Conservation (phyloP, 371 early-diverging fungal species). For the Mucor racemosus region DNA sequence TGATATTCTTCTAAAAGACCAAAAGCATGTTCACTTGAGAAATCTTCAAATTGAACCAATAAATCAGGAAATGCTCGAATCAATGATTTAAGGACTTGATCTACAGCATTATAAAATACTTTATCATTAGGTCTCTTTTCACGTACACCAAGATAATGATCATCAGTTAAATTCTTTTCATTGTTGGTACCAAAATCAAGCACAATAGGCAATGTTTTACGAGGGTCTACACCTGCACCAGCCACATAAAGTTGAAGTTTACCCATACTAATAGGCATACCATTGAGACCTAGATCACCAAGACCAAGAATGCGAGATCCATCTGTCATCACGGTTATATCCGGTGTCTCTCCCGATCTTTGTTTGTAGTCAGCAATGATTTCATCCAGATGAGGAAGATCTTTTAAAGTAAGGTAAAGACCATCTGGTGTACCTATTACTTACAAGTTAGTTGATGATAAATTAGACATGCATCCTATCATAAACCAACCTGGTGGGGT, state of each 20-base stretch:
- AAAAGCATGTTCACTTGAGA: slow-evolving; percentile 88
- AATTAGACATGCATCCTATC: not conserved
- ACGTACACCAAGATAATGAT: slow-evolving; percentile 84
- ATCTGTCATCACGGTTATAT: slow-evolving; percentile 91
- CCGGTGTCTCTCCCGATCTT: slow-evolving; percentile 48
- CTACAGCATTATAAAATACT: slow-evolving; percentile 79
- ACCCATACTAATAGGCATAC: slow-evolving; percentile 92
- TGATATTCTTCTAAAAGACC: slow-evolving; percentile 73
- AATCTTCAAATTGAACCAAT: slow-evolving; percentile 93
- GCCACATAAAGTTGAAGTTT: slow-evolving; percentile 91
- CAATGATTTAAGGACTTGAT: slow-evolving; percentile 78
- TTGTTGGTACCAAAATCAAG: slow-evolving; percentile 93
- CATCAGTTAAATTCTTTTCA: slow-evolving; percentile 75
- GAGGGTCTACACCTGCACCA: slow-evolving; percentile 88
- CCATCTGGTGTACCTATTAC: slow-evolving; percentile 66
- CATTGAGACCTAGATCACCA: slow-evolving; percentile 90
- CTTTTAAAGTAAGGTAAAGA: slow-evolving; percentile 81
- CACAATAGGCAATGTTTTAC: slow-evolving; percentile 84
- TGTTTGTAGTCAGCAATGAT: slow-evolving; percentile 72
- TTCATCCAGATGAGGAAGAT: slow-evolving; percentile 70
- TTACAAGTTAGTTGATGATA: not conserved
- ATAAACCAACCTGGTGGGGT: slow-evolving; percentile 63
- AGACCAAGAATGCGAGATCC: slow-evolving; percentile 92
- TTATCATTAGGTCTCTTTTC: slow-evolving; percentile 73
- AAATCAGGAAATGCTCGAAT: slow-evolving; percentile 73